phyloP scores from a whole-genome alignment of 2,329 filamentous ascomycete species.

The Sarocladium oryzae region DNA sequence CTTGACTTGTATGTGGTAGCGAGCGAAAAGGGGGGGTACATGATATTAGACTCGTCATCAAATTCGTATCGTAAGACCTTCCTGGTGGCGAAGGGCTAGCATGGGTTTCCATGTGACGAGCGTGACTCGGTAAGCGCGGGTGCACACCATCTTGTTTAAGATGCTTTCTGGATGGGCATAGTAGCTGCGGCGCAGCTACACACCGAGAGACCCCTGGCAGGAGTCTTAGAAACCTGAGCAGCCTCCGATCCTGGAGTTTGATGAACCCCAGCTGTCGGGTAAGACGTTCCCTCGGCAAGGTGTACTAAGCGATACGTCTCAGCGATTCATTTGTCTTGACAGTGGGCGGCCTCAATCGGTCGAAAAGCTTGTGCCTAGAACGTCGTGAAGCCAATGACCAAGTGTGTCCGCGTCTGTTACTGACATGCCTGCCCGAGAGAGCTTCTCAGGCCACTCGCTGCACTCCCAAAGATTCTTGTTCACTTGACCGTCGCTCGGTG shows the following conservation, averaged over 20 bases:
- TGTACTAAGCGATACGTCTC: not conserved
- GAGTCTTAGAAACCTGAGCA: no score
- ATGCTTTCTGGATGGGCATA: not conserved
- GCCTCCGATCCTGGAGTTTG: not conserved
- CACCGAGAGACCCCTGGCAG: not conserved
- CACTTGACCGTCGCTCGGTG: not conserved
- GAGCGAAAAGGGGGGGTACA: no score
- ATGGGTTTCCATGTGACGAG: not conserved
- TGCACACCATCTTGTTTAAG: not conserved
- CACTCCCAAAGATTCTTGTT: conserved; percentile 3
- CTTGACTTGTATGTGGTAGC: not conserved
- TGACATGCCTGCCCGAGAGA: conserved; percentile 2
- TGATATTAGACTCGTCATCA: not conserved
- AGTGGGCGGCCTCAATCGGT: not conserved
- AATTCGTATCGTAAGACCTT: not conserved
- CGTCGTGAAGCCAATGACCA: conserved; percentile 9
- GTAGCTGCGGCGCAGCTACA: not conserved
- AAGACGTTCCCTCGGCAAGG: not conserved
- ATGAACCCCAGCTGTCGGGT: not conserved
- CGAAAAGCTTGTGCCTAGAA: conserved; percentile 10
- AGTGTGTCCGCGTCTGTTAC: not conserved
- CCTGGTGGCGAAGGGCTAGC: conserved; percentile 1
- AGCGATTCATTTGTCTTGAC: not conserved
- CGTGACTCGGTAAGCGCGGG: conserved; percentile 2
- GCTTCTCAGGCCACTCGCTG: conserved; percentile 7